Evolutionary conservation across 345 rosid genomes (phyloP).

Genomic region (Aethionema arabicum): DNA sequence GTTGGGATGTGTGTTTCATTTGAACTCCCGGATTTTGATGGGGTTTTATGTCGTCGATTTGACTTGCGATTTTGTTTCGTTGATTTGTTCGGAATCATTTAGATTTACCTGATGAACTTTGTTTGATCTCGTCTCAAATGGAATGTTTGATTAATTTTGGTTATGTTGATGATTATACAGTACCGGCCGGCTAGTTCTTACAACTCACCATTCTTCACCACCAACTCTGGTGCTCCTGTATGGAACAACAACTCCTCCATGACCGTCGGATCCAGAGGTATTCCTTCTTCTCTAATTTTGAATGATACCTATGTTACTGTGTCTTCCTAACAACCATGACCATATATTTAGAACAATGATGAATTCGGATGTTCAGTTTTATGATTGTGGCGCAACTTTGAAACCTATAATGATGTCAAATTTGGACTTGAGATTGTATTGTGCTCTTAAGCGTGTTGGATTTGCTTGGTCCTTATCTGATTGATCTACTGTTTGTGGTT

Average conservation of each 20-base stretch:
- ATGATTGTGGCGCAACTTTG: too few relatives aligned
- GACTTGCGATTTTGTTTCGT: not conserved
- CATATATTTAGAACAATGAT: too few relatives aligned
- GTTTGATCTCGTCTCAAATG: not conserved
- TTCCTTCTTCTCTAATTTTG: not conserved
- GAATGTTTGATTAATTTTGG: conserved; percentile 5
- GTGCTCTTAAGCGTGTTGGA: not conserved
- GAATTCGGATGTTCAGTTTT: too few relatives aligned
- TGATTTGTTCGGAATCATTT: not conserved
- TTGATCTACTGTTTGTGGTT: not conserved
- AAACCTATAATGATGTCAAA: not conserved
- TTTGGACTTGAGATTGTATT: not conserved
- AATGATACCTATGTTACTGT: not conserved
- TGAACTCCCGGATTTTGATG: not conserved
- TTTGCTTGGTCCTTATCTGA: too few relatives aligned
- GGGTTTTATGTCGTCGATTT: conserved; percentile 7
- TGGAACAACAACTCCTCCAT: conserved; percentile 46
- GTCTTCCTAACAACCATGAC: too few relatives aligned
- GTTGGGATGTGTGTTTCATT: not conserved
- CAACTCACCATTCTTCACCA: conserved; percentile 43
- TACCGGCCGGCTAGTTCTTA: conserved; percentile 42
- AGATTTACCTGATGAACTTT: not conserved
- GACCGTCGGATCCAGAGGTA: conserved; percentile 46
- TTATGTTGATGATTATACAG: conserved; percentile 26
- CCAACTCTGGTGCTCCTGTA: conserved; percentile 47